phyloP scores from a whole-genome alignment of 2,329 filamentous ascomycete species.

The Phialophora verrucosa region DNA sequence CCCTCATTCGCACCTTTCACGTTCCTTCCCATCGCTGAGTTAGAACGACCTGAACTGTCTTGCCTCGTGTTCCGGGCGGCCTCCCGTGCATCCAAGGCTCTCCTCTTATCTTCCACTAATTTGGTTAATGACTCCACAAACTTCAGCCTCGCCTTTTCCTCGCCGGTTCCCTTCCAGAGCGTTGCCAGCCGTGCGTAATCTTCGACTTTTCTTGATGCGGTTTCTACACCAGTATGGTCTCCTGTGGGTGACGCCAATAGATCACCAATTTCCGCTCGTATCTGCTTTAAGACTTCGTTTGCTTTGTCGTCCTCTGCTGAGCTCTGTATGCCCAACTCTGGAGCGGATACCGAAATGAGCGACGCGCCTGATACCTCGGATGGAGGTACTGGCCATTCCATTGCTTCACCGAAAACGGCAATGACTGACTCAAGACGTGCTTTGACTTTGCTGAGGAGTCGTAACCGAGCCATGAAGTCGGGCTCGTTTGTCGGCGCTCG shows the following conservation, averaged over 20 bases:
- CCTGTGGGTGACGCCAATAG: conserved; percentile 67
- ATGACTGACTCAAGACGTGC: conserved; percentile 86
- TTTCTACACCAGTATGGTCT: conserved; percentile 70
- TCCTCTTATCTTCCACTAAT: conserved; percentile 76
- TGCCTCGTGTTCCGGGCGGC: conserved; percentile 53
- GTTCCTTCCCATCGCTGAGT: conserved; percentile 42
- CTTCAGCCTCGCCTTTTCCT: conserved; percentile 81
- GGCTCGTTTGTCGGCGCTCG: conserved; percentile 55
- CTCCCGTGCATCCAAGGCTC: conserved; percentile 47
- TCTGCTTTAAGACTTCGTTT: conserved; percentile 73
- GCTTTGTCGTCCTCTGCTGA: conserved; percentile 84
- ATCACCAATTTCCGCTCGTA: conserved; percentile 73
- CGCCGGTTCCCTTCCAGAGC: conserved; percentile 96
- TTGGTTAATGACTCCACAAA: conserved; percentile 83
- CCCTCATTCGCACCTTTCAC: conserved; percentile 41
- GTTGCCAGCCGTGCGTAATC: conserved; percentile 74
- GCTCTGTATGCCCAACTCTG: conserved; percentile 69
- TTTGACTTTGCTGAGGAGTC: conserved; percentile 81
- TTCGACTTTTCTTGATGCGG: conserved; percentile 75
- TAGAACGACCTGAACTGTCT: conserved; percentile 40
- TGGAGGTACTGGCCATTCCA: conserved; percentile 91
- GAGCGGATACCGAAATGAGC: conserved; percentile 87
- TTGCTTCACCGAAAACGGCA: conserved; percentile 88
- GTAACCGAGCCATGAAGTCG: conserved; percentile 75
- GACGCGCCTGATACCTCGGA: conserved; percentile 83